Percentiles rank a stretch among this genome's conserved stretches.
These are phyloP conservation scores for Ganoderma sinense DNA, from an alignment of 1,284 basidiomycete species.

Conservation along the genomic window DNA sequence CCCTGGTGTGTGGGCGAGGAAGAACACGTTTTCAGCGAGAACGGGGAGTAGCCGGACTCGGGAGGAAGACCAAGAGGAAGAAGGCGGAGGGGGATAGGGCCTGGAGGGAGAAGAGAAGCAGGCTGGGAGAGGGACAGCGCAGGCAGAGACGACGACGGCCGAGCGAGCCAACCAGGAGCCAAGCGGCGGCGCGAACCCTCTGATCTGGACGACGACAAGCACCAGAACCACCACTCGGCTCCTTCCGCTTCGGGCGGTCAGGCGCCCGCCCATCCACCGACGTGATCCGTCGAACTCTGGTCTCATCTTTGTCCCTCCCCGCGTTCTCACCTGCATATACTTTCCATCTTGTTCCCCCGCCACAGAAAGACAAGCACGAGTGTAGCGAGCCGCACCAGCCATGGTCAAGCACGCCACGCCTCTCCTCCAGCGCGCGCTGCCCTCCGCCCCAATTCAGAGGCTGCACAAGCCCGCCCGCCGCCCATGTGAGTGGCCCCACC, in stretches of 20 bases:
- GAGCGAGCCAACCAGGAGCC: neutral
- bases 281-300: constrained; percentile 7
- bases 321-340: neutral
- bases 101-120: constrained; percentile 12
- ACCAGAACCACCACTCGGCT: constrained; percentile 1
- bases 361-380: neutral
- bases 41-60: constrained; percentile 22
- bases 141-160: constrained; percentile 6
- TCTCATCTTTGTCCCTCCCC: neutral
- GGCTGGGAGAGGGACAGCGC: constrained; percentile 11
- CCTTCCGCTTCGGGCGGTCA: neutral
- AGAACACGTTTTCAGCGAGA: constrained; percentile 7
- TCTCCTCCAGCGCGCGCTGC: constrained; percentile 32
- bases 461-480: constrained; percentile 25
- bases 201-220: constrained; percentile 1
- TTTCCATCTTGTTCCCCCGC: constrained; percentile 1
- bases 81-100: constrained; percentile 8
- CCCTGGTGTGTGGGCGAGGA: constrained; percentile 4
- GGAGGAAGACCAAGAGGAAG: constrained; percentile 7
- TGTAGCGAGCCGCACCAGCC: neutral
- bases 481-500: constrained; percentile 20
- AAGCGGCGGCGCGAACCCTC: constrained; percentile 2
- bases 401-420: constrained; percentile 32
- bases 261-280: neutral
- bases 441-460: constrained; percentile 13